Evolutionary conservation across 164 flowering plant genomes (phyloP).

Genomic region (Echeveria elegans): DNA sequence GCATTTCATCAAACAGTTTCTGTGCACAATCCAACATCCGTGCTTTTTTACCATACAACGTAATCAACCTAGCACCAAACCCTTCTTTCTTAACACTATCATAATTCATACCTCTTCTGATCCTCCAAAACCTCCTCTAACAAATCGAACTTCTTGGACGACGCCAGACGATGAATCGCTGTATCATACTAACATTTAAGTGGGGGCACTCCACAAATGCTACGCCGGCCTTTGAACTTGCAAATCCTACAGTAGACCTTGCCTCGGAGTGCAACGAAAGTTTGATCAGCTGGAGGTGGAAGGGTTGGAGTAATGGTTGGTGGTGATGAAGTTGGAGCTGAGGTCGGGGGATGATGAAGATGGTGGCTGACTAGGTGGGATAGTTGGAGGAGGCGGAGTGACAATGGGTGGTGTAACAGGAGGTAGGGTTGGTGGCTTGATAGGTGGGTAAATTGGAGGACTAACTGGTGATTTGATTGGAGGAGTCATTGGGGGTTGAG

Average conservation of each 20-base stretch:
- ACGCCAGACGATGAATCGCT: conserved; percentile 33
- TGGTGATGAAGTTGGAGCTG: neutral
- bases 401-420: neutral
- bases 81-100: conserved; percentile 24
- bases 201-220: neutral
- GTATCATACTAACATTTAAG: neutral
- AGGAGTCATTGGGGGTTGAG: neutral
- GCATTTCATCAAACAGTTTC: conserved; percentile 58
- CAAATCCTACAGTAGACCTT: neutral
- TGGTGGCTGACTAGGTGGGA: neutral
- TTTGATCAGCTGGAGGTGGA: neutral
- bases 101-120: conserved; percentile 40
- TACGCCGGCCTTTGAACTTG: neutral
- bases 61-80: conserved; percentile 27
- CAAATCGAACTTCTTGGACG: conserved; percentile 12
- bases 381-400: neutral
- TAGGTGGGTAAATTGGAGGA: neutral
- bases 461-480: too few relatives aligned
- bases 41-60: conserved; percentile 38
- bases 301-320: neutral
- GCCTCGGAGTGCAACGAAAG: neutral
- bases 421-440: neutral
- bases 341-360: neutral
- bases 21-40: conserved; percentile 51
- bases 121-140: conserved; percentile 36